Evolutionary conservation across 345 rosid species (phyloP).

Genomic region (Ricinus communis): DNA sequence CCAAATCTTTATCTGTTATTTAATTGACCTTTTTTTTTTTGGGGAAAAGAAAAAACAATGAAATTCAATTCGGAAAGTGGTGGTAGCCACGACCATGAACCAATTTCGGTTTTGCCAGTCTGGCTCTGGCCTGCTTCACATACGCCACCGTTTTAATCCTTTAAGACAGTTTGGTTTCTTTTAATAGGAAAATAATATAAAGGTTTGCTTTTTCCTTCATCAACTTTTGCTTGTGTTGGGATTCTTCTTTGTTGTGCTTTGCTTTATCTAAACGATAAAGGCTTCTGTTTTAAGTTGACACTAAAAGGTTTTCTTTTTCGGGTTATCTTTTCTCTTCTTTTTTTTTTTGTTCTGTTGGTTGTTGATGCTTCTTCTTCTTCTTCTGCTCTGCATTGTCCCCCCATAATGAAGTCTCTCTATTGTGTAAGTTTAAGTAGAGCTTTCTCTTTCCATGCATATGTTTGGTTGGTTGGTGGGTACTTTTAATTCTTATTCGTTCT

Average conservation of each 20-base stretch:
- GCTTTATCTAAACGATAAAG: constrained; percentile 28
- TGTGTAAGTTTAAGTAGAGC: constrained; percentile 41
- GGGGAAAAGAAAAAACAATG: no score
- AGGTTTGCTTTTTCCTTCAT: constrained; percentile 7
- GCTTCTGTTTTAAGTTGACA: constrained; percentile 1
- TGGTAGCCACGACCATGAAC: no score
- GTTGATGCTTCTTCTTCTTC: neutral
- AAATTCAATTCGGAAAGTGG: no score
- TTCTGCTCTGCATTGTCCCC: neutral
- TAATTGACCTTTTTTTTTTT: no score
- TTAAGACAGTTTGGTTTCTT: no score
- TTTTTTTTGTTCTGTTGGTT: neutral
- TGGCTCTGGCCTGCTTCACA: no score
- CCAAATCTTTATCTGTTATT: neutral
- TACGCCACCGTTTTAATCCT: no score
- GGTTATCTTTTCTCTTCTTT: neutral
- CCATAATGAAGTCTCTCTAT: constrained; percentile 37
- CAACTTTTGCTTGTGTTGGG: constrained; percentile 6
- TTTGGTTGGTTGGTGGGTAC: neutral
- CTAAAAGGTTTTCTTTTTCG: constrained; percentile 10
- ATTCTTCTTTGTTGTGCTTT: constrained; percentile 30
- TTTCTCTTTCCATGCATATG: neutral
- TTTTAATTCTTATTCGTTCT: neutral
- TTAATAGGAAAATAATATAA: no score
- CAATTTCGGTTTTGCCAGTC: no score